These are phyloP conservation scores for Lonicera japonica DNA, from an alignment of 129 eudicot species.

Conservation along the genomic window DNA sequence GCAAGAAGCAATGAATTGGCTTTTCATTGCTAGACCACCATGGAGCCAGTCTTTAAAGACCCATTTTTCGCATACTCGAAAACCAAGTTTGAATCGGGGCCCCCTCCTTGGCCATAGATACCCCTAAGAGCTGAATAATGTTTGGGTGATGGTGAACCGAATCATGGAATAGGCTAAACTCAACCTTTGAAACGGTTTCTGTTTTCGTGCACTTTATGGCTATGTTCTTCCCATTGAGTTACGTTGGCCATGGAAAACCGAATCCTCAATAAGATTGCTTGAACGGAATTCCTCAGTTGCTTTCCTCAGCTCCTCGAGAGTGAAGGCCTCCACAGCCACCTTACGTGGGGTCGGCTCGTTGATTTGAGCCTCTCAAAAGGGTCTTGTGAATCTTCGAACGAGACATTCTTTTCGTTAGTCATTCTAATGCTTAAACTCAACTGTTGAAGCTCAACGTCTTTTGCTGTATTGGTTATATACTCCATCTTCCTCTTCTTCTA, in stretches of 20 bases:
- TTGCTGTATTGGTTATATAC: conserved; percentile 17
- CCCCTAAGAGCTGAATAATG: conserved; percentile 54
- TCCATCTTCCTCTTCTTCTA: conserved; percentile 24
- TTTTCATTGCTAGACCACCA: conserved; percentile 89
- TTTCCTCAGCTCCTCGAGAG: conserved; percentile 48
- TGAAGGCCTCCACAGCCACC: conserved; percentile 44
- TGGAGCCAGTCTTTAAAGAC: conserved; percentile 88
- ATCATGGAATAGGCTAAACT: conserved; percentile 46
- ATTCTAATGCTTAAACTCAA: conserved; percentile 69
- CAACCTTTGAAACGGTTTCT: conserved; percentile 46
- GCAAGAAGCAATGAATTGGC: conserved; percentile 87
- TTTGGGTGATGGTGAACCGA: conserved; percentile 62
- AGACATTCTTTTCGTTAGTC: conserved; percentile 68
- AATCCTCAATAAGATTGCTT: conserved; percentile 65
- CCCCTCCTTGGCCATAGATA: not conserved
- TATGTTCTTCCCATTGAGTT: conserved; percentile 62
- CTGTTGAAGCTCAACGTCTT: conserved; percentile 66
- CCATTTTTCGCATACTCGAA: conserved; percentile 82
- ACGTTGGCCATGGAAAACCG: conserved; percentile 76
- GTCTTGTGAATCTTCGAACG: conserved; percentile 74
- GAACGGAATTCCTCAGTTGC: conserved; percentile 72
- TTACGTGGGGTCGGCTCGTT: conserved; percentile 44
- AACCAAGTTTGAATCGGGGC: conserved; percentile 47
- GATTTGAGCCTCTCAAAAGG: conserved; percentile 47
- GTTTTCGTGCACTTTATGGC: conserved; percentile 44